Evolutionary conservation across 768 basidiomycete species (phyloP).

Genomic region (Tulasnella sp.): DNA sequence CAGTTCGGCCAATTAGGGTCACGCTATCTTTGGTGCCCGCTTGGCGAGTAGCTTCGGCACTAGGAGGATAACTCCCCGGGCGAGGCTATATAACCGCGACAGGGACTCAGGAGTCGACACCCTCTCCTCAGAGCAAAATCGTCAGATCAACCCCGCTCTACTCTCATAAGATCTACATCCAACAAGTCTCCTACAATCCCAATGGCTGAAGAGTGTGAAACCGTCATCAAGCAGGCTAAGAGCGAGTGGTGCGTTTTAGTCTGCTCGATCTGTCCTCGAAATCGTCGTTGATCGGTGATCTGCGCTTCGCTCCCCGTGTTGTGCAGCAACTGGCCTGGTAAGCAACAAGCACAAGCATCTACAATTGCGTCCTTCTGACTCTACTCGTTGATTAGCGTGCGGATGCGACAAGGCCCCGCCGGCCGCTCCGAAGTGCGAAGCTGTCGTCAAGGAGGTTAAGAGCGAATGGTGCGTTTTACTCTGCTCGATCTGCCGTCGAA

Average conservation of each 20-base stretch:
- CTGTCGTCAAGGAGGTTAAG: not conserved
- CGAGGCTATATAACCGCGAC: not conserved
- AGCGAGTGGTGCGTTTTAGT: not conserved
- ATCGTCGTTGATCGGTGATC: not conserved
- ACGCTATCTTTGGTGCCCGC: not conserved
- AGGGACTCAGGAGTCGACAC: not conserved
- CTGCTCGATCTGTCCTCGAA: not conserved
- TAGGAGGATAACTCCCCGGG: not conserved
- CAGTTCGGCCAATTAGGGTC: not conserved
- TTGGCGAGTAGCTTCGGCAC: not conserved
- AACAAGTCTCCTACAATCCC: not conserved
- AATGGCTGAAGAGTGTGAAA: not conserved
- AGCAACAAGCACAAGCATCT: not conserved
- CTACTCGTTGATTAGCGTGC: not conserved
- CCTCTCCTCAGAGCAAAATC: not conserved
- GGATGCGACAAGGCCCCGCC: not conserved
- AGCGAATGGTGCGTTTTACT: not conserved
- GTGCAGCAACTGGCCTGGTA: not conserved
- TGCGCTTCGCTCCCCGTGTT: not conserved
- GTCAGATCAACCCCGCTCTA: slow-evolving; percentile 2
- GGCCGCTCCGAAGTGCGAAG: not conserved
- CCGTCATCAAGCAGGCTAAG: not conserved
- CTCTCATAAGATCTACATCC: not conserved
- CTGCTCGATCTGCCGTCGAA: not conserved
- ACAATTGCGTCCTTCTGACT: not conserved